Evolutionary conservation across 768 basidiomycete genomes (phyloP).

Genomic region (Russula sp.): DNA sequence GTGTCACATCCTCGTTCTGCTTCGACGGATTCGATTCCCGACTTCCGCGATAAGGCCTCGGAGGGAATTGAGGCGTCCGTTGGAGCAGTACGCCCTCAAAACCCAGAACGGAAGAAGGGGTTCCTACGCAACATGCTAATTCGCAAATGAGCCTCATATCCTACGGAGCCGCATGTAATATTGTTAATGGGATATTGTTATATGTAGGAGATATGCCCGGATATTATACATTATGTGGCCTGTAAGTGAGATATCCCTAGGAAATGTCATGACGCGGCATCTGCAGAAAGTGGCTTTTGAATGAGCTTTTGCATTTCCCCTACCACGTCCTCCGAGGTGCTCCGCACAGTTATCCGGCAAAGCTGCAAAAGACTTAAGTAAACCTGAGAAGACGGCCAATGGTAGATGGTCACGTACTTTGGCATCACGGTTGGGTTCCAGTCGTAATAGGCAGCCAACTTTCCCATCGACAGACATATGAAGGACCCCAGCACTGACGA

Average conservation of each 20-base stretch:
- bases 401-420: constrained; percentile 50
- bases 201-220: constrained; percentile 17
- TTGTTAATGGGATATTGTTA: constrained; percentile 12
- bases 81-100: constrained; percentile 14
- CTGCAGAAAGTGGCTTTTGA: constrained; percentile 33
- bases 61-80: neutral
- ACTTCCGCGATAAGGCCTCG: neutral
- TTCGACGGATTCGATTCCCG: constrained; percentile 51
- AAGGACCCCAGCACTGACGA: constrained; percentile 93
- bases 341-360: constrained; percentile 88
- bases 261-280: constrained; percentile 21
- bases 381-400: neutral
- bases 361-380: constrained; percentile 41
- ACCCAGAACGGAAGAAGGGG: constrained; percentile 29
- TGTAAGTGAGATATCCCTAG: neutral
- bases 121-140: constrained; percentile 36
- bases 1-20: constrained; percentile 41
- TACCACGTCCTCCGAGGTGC: constrained; percentile 90
- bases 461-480: constrained; percentile 90
- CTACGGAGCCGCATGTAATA: neutral
- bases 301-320: constrained; percentile 53
- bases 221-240: constrained; percentile 15
- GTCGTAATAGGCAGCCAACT: constrained; percentile 85
- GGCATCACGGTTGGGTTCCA: constrained; percentile 94
- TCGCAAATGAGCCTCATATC: constrained; percentile 28